Evolutionary conservation across 2,329 filamentous ascomycete genomes (phyloP), one percentile per base, ranked within the genome.

Genomic region (Emericellopsis atlantica): DNA sequence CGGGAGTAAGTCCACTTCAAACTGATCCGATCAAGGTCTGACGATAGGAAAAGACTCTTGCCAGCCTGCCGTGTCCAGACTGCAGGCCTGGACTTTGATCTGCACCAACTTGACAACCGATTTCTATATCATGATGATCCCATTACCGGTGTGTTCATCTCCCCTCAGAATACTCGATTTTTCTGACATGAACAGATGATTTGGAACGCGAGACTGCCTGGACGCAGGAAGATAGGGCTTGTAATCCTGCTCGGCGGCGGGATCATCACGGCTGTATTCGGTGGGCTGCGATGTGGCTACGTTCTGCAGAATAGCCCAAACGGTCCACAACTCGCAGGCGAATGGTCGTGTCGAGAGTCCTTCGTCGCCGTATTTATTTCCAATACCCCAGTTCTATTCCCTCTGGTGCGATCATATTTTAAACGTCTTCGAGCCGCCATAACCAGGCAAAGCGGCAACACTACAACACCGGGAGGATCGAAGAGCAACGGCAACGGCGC

Each of bases 201-300:
- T 9, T 72, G 67, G 60, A 58, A 57, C 46, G 64, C 71, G 0
- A 63, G 62, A 15, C 55, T 76, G 10, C 56, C 52, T 15, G 55
- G 59, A 32, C 52, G 54, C n/a, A 68, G 67, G 46, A 77, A 76
- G 48, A 42, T 66, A 2, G 63, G 67, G 10, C 58, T 76, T 4
- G 58, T 69, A 6, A 39, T 70, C 11, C 58, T 77, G 35, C 75
- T 77, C 51, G 65, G 66, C 32, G 71, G 71, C 10, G 73, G 70
- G 3, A 48, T 69, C 11, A 73, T 77, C 47, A 67, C 75, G 35
- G 74, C 70, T 47, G 61, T 69, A 36, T 66, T 67, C 21, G 70
- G 68, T 4, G 66, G 74, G 41, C 56, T 77, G 10, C 70, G 73
- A 37, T 72, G 67, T 39, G 62, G 70, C 4, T 54, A 71, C 6